These are phyloP conservation scores for Geotrichum carabidarum DNA, from an alignment of 1,139 yeast species.

Conservation along the genomic window DNA sequence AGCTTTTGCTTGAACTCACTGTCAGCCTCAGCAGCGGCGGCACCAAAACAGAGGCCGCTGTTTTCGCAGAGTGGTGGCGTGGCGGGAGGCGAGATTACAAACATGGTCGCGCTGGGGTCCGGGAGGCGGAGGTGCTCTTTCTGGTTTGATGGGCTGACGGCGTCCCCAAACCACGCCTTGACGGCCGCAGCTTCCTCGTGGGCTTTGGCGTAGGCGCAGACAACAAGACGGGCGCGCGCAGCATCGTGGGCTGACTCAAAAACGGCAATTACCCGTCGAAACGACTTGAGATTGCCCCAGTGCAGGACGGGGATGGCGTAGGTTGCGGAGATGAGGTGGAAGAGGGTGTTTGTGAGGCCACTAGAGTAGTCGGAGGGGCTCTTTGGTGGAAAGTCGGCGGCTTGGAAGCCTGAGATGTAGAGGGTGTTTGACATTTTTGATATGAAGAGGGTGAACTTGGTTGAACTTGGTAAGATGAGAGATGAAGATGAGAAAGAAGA, in stretches of 20 bases:
- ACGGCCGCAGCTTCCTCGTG: background rate
- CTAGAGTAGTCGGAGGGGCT: background rate
- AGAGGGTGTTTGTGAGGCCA: background rate
- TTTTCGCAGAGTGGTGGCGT: conserved; percentile 36
- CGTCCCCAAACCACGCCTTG: background rate
- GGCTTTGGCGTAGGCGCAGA: background rate
- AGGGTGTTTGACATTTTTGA: background rate
- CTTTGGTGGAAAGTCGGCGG: background rate
- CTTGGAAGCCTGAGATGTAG: background rate
- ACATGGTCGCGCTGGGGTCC: conserved; percentile 20
- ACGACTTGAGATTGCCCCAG: conserved; percentile 37
- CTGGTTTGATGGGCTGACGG: background rate
- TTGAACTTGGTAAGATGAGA: background rate
- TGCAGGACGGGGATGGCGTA: conserved; percentile 23
- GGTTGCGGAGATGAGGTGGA: background rate
- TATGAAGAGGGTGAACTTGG: background rate
- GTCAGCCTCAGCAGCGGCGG: too few relatives aligned
- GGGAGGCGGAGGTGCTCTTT: background rate
- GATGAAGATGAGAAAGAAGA: too few relatives aligned
- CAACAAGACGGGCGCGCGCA: conserved; percentile 23
- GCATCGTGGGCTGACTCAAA: conserved; percentile 32
- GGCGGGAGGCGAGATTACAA: conserved; percentile 44
- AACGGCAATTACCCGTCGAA: conserved; percentile 38
- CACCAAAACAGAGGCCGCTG: too few relatives aligned
- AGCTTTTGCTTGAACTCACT: background rate